A percentile compares a stretch with the other conserved stretches of the same genome.
Evolutionary conservation across 495 filamentous ascomycete species (phyloP).

Genomic region (Penicillium egyptiacum): DNA sequence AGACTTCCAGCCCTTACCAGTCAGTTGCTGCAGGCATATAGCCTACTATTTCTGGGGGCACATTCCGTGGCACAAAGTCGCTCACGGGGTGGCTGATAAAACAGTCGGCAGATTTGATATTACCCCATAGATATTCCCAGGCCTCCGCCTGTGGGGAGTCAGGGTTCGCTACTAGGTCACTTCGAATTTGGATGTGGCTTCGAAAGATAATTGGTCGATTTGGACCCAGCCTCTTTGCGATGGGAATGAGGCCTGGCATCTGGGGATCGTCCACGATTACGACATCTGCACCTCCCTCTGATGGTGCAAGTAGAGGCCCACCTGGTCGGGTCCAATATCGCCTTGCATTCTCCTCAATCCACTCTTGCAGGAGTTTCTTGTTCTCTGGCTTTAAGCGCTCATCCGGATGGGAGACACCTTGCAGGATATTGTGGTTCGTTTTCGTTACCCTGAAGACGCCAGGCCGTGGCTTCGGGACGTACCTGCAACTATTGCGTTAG

Average conservation of each 20-base stretch:
- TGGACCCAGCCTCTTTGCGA: conserved; percentile 71
- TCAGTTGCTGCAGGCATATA: conserved; percentile 86
- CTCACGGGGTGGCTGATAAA: conserved; percentile 86
- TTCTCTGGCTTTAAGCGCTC: conserved; percentile 62
- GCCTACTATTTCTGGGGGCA: conserved; percentile 65
- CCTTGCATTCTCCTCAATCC: conserved; percentile 75
- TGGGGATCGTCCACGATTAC: conserved; percentile 85
- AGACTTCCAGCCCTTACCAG: conserved; percentile 47
- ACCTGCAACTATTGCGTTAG: conserved; percentile 38
- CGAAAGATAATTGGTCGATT: conserved; percentile 76
- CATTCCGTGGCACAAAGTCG: conserved; percentile 68
- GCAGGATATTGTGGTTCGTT: conserved; percentile 89
- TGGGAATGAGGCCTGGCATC: conserved; percentile 78
- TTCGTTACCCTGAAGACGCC: conserved; percentile 87
- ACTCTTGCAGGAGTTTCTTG: conserved; percentile 60
- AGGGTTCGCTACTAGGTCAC: conserved; percentile 62
- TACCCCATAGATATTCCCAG: conserved; percentile 76
- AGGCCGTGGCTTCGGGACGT: conserved; percentile 80
- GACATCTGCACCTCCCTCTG: conserved; percentile 76
- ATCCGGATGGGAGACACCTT: conserved; percentile 68
- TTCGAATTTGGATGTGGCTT: conserved; percentile 82
- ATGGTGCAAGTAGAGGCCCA: conserved; percentile 65
- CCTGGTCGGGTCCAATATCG: conserved; percentile 71
- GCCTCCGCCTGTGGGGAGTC: conserved; percentile 70
- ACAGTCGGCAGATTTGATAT: conserved; percentile 68